Conservation (phyloP, 768 basidiomycete genomes). For the Tremella yokohamensis region DNA sequence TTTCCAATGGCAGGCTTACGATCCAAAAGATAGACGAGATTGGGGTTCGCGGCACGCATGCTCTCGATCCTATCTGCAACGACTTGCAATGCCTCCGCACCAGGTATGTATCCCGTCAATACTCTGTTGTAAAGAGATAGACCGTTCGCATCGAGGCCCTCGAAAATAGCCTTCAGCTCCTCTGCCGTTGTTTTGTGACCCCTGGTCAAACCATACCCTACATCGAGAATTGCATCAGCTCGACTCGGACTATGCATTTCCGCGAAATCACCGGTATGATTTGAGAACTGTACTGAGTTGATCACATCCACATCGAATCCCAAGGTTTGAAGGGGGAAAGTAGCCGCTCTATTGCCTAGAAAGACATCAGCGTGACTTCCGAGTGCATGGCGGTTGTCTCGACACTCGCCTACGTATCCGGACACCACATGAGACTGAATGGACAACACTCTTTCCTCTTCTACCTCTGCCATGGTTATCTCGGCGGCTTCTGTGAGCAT, state of each 20-base stretch:
- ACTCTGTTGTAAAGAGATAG: slow-evolving; percentile 68
- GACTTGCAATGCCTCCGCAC: slow-evolving; percentile 68
- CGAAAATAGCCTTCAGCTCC: slow-evolving; percentile 73
- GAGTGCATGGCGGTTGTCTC: not conserved
- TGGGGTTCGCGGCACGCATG: slow-evolving; percentile 60
- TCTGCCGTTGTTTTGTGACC: slow-evolving; percentile 73
- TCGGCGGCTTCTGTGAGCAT: no score
- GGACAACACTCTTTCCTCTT: slow-evolving; percentile 64
- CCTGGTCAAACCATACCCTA: slow-evolving; percentile 77
- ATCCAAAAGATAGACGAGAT: slow-evolving; percentile 81
- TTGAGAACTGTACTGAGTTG: slow-evolving; percentile 91
- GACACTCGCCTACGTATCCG: slow-evolving; percentile 73
- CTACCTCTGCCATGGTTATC: not conserved
- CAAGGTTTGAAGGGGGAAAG: slow-evolving; percentile 60
- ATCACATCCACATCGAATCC: slow-evolving; percentile 95
- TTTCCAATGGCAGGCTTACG: slow-evolving; percentile 60
- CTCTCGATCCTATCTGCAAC: slow-evolving; percentile 64
- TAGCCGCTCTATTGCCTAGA: slow-evolving; percentile 60
- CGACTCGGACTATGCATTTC: not conserved
- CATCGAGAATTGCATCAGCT: not conserved
- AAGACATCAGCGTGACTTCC: not conserved
- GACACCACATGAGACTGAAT: slow-evolving; percentile 91
- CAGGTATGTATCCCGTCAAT: slow-evolving; percentile 87
- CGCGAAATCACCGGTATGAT: slow-evolving; percentile 70
- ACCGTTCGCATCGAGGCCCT: slow-evolving; percentile 69